phyloP scores from a whole-genome alignment of 805 yeast species.

The Cyberlindnera sargentensis region DNA sequence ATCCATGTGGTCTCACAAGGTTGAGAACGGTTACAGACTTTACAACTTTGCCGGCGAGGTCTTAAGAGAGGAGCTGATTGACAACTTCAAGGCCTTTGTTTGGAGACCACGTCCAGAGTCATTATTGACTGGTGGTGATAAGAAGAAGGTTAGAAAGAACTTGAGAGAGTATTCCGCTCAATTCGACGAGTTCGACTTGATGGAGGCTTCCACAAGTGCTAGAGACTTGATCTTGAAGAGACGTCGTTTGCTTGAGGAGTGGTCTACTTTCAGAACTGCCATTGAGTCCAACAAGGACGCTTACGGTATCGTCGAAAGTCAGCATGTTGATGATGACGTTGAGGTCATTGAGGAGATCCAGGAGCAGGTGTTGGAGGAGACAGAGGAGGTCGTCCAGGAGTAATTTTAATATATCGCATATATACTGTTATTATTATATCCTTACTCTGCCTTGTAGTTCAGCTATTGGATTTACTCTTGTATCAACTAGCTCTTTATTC shows the following conservation, averaged over 20 bases:
- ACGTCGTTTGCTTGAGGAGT: constrained; percentile 73
- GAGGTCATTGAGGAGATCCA: constrained; percentile 72
- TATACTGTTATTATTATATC: too few species aligned
- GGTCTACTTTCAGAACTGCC: constrained; percentile 71
- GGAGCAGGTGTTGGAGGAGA: constrained; percentile 56
- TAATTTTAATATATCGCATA: too few species aligned
- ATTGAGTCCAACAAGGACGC: constrained; percentile 42
- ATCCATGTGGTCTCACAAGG: constrained; percentile 72
- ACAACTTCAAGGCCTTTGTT: constrained; percentile 77
- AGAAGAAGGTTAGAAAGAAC: constrained; percentile 86
- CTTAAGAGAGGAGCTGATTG: constrained; percentile 68
- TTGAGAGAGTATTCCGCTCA: constrained; percentile 84
- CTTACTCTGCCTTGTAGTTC: too few species aligned
- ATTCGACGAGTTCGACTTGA: constrained; percentile 91
- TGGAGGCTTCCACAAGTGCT: constrained; percentile 90
- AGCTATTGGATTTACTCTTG: too few species aligned
- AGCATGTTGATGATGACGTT: constrained; percentile 52
- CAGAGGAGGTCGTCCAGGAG: constrained; percentile 19
- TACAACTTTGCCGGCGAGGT: constrained; percentile 78
- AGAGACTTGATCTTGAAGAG: constrained; percentile 84
- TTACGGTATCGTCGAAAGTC: constrained; percentile 37
- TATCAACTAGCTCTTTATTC: too few species aligned
- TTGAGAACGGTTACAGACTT: constrained; percentile 87
- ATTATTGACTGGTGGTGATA: constrained; percentile 65
- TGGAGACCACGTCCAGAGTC: constrained; percentile 98